These are phyloP conservation scores for Fusarium setosum DNA, from an alignment of 2,329 filamentous ascomycete genomes.

Conservation along the genomic window DNA sequence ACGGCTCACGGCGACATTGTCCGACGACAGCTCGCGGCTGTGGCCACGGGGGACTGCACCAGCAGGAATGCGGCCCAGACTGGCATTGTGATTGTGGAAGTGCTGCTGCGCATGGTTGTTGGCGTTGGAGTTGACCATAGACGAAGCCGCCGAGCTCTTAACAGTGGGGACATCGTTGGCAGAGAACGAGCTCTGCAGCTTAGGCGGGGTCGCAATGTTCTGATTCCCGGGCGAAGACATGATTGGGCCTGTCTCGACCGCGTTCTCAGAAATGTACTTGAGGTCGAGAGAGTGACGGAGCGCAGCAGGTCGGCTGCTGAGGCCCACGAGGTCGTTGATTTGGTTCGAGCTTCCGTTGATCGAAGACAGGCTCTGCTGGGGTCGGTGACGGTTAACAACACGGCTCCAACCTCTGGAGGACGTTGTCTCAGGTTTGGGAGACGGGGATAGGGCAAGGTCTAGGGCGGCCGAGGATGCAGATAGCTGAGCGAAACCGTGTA, in stretches of 20 bases:
- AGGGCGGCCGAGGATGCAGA: slow-evolving; percentile 84
- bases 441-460: slow-evolving; percentile 80
- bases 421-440: slow-evolving; percentile 68
- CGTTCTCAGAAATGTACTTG: slow-evolving; percentile 61
- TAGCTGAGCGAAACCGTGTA: slow-evolving; percentile 63
- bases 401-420: slow-evolving; percentile 66
- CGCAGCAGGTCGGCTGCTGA: slow-evolving; percentile 60
- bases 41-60: slow-evolving; percentile 75
- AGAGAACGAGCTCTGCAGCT: slow-evolving; percentile 89
- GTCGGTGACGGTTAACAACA: slow-evolving; percentile 74
- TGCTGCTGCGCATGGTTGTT: slow-evolving; percentile 72
- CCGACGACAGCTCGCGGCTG: slow-evolving; percentile 75
- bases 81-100: slow-evolving; percentile 83
- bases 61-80: slow-evolving; percentile 81
- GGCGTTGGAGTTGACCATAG: slow-evolving; percentile 55
- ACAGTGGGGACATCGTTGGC: slow-evolving; percentile 88
- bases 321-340: slow-evolving; percentile 57
- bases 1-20: slow-evolving; percentile 54
- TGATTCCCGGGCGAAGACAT: slow-evolving; percentile 62
- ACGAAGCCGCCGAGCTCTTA: slow-evolving; percentile 72
- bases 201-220: slow-evolving; percentile 72
- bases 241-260: slow-evolving; percentile 51
- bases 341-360: slow-evolving; percentile 57
- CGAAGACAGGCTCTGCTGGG: slow-evolving; percentile 68
- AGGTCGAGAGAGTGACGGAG: slow-evolving; percentile 69